Evolutionary conservation across 2,329 filamentous ascomycete genomes (phyloP), one percentile per base, ranked within the genome.

Genomic region (Penicillium sp.): DNA sequence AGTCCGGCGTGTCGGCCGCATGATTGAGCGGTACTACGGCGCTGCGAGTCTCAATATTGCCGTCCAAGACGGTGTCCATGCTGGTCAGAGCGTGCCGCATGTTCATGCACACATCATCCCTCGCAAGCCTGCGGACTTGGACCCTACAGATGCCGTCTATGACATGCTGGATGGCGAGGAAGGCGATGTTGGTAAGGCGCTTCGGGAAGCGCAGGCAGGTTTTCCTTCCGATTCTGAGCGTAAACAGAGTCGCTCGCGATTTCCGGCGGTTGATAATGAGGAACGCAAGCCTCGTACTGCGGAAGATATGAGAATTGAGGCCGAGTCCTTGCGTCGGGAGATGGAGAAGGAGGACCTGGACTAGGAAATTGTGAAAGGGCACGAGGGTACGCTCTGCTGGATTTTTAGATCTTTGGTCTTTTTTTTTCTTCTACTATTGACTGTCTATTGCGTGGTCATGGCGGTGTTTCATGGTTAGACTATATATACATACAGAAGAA

Each of bases 101-200:
- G 83, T 96, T 11, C 93, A 98, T 71, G 86, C 90, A 26, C 93
- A 98, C 72, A 80, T 96, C 42, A 91, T 96, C 46, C 90, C 90
- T 18, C 75, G 90, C 33, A 74, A 74, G 49, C 74, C 72, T 49
- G 78, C 72, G 7, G 82, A 85, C 68, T 62, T 83, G 54, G 76
- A 79, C 9, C 76, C 80, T 42, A 79, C 76, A 7, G 90, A 95
- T 69, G 81, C 80, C 51, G 79, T 98, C 44, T 97, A 98, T 71
- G 81, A 83, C 53, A 78, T 82, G 71, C 79, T 98, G 75, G 88
- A 95, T 61, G 80, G 80, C 27, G 87, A 95, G 69, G 85, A 89
- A 55, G 91, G 90, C 0, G 86, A 97, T 70, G 74, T 97, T 11
- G 86, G 85, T 5, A 80, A 78, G 34, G 83, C 83, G 46, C 74